A percentile compares a stretch with the other conserved stretches of the same genome.
phyloP scores from a whole-genome alignment of 2,329 filamentous ascomycete species.

The Colletotrichum phormii region DNA sequence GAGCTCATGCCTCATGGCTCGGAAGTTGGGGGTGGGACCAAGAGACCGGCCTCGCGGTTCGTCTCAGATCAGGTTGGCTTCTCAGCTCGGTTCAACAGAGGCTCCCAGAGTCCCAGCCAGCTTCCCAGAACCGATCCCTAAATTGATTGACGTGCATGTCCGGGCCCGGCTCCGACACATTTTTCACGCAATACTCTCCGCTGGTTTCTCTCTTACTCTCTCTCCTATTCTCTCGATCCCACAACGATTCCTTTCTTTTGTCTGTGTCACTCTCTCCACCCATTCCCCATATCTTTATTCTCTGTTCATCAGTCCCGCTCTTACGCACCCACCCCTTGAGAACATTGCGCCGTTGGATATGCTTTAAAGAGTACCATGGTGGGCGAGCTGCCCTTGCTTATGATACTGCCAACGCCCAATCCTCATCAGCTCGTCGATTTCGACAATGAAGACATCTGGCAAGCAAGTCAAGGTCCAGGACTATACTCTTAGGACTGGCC shows the following conservation, averaged over 20 bases:
- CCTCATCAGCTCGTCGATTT: background rate
- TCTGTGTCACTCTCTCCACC: background rate
- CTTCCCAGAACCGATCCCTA: background rate
- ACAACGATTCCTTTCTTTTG: background rate
- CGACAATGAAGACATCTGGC: background rate
- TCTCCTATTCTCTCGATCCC: background rate
- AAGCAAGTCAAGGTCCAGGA: background rate
- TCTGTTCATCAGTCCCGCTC: background rate
- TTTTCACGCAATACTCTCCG: slow-evolving; percentile 23
- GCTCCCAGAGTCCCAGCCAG: background rate
- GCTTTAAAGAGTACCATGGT: background rate
- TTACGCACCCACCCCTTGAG: background rate
- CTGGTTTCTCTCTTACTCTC: background rate
- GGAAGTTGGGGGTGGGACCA: background rate
- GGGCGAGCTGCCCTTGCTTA: background rate
- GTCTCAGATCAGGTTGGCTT: background rate
- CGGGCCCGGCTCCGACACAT: slow-evolving; percentile 1
- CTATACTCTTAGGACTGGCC: background rate
- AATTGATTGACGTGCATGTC: background rate
- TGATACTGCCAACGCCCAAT: background rate
- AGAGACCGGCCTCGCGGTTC: background rate
- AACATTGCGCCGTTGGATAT: background rate
- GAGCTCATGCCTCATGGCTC: background rate
- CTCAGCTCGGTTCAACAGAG: slow-evolving; percentile 6
- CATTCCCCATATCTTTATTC: background rate